Evolutionary conservation across 2,329 filamentous ascomycete genomes (phyloP).

Genomic region (Blastomyces percursus): DNA sequence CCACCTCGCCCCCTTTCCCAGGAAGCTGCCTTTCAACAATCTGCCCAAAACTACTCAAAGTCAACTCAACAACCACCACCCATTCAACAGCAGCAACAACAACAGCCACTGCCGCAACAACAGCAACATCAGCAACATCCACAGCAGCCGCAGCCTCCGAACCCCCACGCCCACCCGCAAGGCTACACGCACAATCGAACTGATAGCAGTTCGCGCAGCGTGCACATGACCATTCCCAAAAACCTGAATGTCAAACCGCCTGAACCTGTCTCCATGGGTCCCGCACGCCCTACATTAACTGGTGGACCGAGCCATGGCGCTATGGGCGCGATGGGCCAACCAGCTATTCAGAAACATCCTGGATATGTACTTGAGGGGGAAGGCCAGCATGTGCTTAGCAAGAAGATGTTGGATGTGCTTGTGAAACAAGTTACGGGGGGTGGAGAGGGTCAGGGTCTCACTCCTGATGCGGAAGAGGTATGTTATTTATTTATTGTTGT

Average conservation of each 20-base stretch:
- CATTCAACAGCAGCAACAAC: constrained; percentile 19
- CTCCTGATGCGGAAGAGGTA: constrained; percentile 94
- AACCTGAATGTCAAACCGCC: constrained; percentile 61
- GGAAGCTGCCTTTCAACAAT: constrained; percentile 36
- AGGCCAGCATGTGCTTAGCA: constrained; percentile 85
- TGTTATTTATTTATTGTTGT: constrained; percentile 18
- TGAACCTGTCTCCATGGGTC: constrained; percentile 61
- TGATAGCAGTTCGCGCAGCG: constrained; percentile 35
- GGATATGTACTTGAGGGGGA: constrained; percentile 82
- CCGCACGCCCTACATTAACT: constrained; percentile 67
- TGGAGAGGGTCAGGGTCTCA: constrained; percentile 63
- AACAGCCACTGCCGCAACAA: constrained; percentile 21
- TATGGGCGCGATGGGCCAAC: constrained; percentile 76
- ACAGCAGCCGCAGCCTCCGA: constrained; percentile 22
- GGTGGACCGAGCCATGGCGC: constrained; percentile 63
- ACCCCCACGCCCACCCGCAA: constrained; percentile 31
- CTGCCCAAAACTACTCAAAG: constrained; percentile 34
- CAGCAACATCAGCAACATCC: constrained; percentile 20
- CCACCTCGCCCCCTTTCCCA: constrained; percentile 36
- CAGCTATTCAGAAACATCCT: constrained; percentile 69
- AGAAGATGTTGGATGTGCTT: constrained; percentile 93
- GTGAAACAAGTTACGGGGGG: constrained; percentile 86
- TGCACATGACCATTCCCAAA: constrained; percentile 75
- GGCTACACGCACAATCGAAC: constrained; percentile 33
- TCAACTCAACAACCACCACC: constrained; percentile 17